Evolutionary conservation across 2,329 filamentous ascomycete species (phyloP).

Genomic region (Aspergillus vadensis): DNA sequence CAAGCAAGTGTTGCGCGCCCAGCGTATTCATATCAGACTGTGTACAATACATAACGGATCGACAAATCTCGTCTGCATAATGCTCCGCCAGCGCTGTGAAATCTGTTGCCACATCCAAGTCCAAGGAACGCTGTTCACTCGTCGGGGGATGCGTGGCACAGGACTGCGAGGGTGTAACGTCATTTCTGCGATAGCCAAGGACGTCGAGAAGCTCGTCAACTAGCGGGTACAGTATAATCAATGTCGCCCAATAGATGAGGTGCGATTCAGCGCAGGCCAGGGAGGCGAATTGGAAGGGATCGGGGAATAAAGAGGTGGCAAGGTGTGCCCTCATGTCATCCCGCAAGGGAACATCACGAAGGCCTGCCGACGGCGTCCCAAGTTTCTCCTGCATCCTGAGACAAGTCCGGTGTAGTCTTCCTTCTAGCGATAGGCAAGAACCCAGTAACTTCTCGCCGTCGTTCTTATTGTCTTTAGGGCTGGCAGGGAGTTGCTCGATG

Average conservation of each 20-base stretch:
- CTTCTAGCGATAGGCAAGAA: constrained; percentile 17
- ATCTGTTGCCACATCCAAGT: constrained; percentile 3
- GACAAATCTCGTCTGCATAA: constrained; percentile 23
- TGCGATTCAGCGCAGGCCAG: constrained; percentile 23
- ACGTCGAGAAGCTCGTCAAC: constrained; percentile 21
- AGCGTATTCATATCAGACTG: constrained; percentile 26
- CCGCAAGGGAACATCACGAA: constrained; percentile 6
- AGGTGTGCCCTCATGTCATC: constrained; percentile 18
- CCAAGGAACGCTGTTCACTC: background rate
- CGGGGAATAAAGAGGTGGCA: constrained; percentile 14
- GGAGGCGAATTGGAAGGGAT: constrained; percentile 16
- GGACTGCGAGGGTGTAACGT: constrained; percentile 4
- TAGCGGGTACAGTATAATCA: constrained; percentile 23
- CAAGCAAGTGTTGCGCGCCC: constrained; percentile 20
- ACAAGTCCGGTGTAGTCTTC: constrained; percentile 16
- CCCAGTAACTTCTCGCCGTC: constrained; percentile 15
- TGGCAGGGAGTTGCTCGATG: constrained; percentile 2
- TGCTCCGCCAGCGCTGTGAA: constrained; percentile 21
- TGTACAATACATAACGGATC: constrained; percentile 21
- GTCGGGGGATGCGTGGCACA: background rate
- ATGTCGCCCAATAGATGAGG: constrained; percentile 20
- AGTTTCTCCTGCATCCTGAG: constrained; percentile 20
- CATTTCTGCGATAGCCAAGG: constrained; percentile 5
- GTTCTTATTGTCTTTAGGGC: background rate
- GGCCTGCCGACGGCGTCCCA: constrained; percentile 12